These are phyloP conservation scores for Phytophthora ramorum DNA, from an alignment of 352 stramenopile genomes.

Conservation along the genomic window DNA sequence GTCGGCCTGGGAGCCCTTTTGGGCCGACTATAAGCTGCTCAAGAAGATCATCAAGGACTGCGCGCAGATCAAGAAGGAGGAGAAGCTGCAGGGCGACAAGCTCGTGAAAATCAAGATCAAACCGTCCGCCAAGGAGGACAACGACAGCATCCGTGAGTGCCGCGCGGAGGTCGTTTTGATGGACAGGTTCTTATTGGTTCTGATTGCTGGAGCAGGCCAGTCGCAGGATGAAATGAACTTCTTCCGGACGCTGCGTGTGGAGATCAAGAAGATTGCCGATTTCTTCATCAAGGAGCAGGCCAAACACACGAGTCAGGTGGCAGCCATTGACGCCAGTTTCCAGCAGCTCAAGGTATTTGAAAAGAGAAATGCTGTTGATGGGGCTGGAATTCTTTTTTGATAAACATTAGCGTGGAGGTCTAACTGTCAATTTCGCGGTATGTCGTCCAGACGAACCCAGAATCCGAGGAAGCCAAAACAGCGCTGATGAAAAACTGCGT, in stretches of 20 bases:
- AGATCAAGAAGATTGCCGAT: slow-evolving; percentile 89
- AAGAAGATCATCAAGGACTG: slow-evolving; percentile 93
- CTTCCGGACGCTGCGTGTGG: slow-evolving; percentile 81
- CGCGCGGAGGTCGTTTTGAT: not conserved
- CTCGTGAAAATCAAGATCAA: slow-evolving; percentile 85
- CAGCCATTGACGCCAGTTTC: slow-evolving; percentile 73
- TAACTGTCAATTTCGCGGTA: slow-evolving; percentile 12
- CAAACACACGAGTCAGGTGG: slow-evolving; percentile 70
- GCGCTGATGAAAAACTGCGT: slow-evolving; percentile 86
- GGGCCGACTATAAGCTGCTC: slow-evolving; percentile 91
- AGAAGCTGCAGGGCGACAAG: slow-evolving; percentile 82
- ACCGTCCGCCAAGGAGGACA: slow-evolving; percentile 79
- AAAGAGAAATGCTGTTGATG: slow-evolving; percentile 1
- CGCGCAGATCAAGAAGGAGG: slow-evolving; percentile 86
- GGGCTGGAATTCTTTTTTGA: not conserved
- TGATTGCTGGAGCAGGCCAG: slow-evolving; percentile 52
- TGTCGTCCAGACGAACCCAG: slow-evolving; percentile 45
- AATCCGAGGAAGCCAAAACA: slow-evolving; percentile 70
- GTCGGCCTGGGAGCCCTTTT: slow-evolving; percentile 72
- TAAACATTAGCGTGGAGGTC: slow-evolving; percentile 12
- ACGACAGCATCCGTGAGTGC: slow-evolving; percentile 87
- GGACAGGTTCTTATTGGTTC: slow-evolving; percentile 6
- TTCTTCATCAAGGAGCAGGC: slow-evolving; percentile 88
- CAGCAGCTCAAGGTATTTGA: slow-evolving; percentile 61
- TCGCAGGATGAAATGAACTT: slow-evolving; percentile 90